These are phyloP conservation scores for Hypoxylon sp. DNA, from an alignment of 2,329 filamentous ascomycete species.

Conservation along the genomic window DNA sequence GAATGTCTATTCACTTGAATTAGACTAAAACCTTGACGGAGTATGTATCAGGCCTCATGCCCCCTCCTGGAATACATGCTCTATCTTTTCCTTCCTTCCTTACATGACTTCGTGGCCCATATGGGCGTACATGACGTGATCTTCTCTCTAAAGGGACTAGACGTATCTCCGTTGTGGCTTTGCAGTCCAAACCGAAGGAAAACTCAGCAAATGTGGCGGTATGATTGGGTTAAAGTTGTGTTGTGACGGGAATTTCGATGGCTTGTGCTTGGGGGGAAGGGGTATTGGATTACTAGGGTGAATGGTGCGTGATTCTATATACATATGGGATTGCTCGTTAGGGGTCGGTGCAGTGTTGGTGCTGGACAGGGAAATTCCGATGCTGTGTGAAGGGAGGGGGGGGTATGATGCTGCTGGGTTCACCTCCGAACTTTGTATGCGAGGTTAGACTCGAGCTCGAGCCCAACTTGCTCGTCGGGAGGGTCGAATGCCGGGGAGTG, in stretches of 20 bases:
- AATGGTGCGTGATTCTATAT: conserved; percentile 45
- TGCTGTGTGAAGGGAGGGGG: conserved; percentile 12
- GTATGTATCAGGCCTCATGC: conserved; percentile 20
- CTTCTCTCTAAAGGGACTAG: conserved; percentile 47
- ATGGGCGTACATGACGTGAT: conserved; percentile 48
- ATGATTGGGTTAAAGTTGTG: conserved; percentile 38
- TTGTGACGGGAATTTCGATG: conserved; percentile 35
- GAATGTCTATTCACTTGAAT: conserved; percentile 46
- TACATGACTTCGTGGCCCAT: conserved; percentile 51
- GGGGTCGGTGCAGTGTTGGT: conserved; percentile 21
- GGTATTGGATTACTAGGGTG: conserved; percentile 47
- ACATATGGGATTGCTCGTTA: conserved; percentile 44
- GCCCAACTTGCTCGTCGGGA: conserved; percentile 41
- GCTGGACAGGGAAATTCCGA: conserved; percentile 17
- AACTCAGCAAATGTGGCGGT: conserved; percentile 45
- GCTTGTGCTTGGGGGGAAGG: conserved; percentile 37
- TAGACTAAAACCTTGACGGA: conserved; percentile 32
- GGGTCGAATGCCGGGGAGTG: conserved; percentile 42
- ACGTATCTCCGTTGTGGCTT: conserved; percentile 45
- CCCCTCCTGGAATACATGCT: conserved; percentile 35
- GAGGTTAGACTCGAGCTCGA: conserved; percentile 36
- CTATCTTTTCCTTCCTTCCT: conserved; percentile 38
- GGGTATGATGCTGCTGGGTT: conserved; percentile 40
- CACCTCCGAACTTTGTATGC: conserved; percentile 43
- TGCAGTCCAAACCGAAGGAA: conserved; percentile 47